These are phyloP conservation scores for Friedmanniomyces simplex DNA, from an alignment of 495 filamentous ascomycete genomes.

Conservation along the genomic window DNA sequence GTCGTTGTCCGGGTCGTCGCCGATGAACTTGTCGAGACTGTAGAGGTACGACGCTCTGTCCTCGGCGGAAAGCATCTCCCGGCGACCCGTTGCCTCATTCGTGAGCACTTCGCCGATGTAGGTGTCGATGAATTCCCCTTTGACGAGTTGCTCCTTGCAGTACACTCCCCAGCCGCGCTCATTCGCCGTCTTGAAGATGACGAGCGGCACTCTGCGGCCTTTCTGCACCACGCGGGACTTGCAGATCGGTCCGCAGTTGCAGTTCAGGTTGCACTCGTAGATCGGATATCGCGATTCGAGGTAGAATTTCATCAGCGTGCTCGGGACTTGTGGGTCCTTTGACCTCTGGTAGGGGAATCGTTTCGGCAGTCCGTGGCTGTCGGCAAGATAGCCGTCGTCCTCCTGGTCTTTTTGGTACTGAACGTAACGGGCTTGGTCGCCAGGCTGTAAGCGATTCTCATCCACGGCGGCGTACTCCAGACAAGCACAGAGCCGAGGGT, in stretches of 20 bases:
- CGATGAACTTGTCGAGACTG: conserved; percentile 64
- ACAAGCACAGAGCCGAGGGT: conserved; percentile 29
- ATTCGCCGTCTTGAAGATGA: conserved; percentile 66
- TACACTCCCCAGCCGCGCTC: conserved; percentile 75
- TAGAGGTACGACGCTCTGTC: conserved; percentile 68
- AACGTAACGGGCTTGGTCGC: conserved; percentile 9
- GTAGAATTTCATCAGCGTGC: conserved; percentile 30
- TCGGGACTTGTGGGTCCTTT: conserved; percentile 16
- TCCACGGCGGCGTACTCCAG: conserved; percentile 34
- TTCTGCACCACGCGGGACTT: conserved; percentile 72
- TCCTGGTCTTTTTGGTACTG: conserved; percentile 6
- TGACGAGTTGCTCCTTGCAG: conserved; percentile 53
- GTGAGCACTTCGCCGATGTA: conserved; percentile 88
- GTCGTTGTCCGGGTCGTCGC: conserved; percentile 28
- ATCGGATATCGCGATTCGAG: conserved; percentile 51
- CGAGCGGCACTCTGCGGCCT: conserved; percentile 60
- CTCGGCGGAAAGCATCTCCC: conserved; percentile 44
- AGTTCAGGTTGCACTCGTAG: conserved; percentile 72
- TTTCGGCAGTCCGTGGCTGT: conserved; percentile 27
- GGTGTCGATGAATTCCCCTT: conserved; percentile 77
- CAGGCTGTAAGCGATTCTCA: conserved; percentile 7
- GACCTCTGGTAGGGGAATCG: conserved; percentile 30
- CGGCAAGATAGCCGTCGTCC: conserved; percentile 6
- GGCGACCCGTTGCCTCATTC: conserved; percentile 50
- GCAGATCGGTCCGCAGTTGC: conserved; percentile 55